Conservation (phyloP, 2,329 filamentous ascomycete genomes). For the Septoria linicola region DNA sequence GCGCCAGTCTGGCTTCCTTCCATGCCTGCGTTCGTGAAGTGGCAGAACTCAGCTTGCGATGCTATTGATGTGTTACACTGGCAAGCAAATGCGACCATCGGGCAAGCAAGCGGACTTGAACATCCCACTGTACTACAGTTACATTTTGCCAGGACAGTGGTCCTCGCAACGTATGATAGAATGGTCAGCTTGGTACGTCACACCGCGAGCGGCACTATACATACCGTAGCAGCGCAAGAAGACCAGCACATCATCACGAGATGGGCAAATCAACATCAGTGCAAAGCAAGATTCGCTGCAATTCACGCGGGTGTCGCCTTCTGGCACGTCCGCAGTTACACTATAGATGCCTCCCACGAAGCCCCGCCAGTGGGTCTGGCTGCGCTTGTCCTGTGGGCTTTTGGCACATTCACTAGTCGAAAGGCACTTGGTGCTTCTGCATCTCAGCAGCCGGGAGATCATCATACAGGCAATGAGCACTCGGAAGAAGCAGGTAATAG, state of each 20-base stretch:
- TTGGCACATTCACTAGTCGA: slow-evolving; percentile 35
- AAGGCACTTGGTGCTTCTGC: background rate
- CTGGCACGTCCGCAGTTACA: slow-evolving; percentile 55
- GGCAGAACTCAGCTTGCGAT: slow-evolving; percentile 50
- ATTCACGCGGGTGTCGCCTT: slow-evolving; percentile 55
- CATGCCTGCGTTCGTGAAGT: slow-evolving; percentile 50
- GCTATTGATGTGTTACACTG: slow-evolving; percentile 59
- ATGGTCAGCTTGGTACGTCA: slow-evolving; percentile 47
- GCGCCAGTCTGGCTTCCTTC: slow-evolving; percentile 47
- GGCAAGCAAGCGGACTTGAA: slow-evolving; percentile 51
- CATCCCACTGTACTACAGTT: slow-evolving; percentile 57
- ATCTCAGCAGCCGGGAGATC: background rate
- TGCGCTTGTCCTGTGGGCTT: slow-evolving; percentile 65
- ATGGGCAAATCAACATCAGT: slow-evolving; percentile 54
- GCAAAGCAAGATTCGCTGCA: slow-evolving; percentile 58
- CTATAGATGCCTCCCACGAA: slow-evolving; percentile 56
- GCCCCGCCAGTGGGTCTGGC: slow-evolving; percentile 67
- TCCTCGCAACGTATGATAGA: slow-evolving; percentile 51
- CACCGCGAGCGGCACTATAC: slow-evolving; percentile 30
- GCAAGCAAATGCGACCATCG: slow-evolving; percentile 55
- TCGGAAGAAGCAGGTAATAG: slow-evolving; percentile 10
- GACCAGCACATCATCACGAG: slow-evolving; percentile 38
- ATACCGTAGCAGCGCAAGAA: slow-evolving; percentile 6
- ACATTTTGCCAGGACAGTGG: slow-evolving; percentile 54
- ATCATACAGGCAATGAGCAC: background rate